These are phyloP conservation scores for Pyrus bretschneideri DNA, from an alignment of 306 rosid species.

Conservation along the genomic window DNA sequence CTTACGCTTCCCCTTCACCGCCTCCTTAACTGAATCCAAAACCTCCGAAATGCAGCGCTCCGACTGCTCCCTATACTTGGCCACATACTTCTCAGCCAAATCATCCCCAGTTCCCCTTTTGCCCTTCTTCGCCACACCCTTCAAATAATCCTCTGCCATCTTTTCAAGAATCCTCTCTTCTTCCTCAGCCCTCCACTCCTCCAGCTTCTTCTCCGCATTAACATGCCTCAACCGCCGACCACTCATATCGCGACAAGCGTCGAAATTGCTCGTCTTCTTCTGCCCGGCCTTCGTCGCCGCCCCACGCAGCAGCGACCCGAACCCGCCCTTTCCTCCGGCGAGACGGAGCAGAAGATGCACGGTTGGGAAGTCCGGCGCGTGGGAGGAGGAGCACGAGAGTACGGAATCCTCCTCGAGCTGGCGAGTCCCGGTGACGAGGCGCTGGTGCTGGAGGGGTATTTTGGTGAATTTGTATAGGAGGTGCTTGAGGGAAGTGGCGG, in stretches of 20 bases:
- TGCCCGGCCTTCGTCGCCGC: conserved; percentile 95
- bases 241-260: conserved; percentile 97
- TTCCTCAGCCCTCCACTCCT: conserved; percentile 85
- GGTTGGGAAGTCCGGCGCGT: conserved; percentile 42
- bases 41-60: conserved; percentile 74
- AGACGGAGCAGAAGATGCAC: conserved; percentile 61
- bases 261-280: conserved; percentile 94
- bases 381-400: conserved; percentile 36
- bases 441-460: conserved; percentile 64
- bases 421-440: conserved; percentile 57
- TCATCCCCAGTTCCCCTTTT: conserved; percentile 71
- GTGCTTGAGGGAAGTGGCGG: conserved; percentile 39
- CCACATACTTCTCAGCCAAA: conserved; percentile 72
- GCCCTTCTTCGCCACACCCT: conserved; percentile 72
- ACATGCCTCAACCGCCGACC: conserved; percentile 93
- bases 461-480: conserved; percentile 58
- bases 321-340: conserved; percentile 92
- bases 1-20: conserved; percentile 60
- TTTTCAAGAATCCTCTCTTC: conserved; percentile 69
- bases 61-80: conserved; percentile 65
- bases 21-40: conserved; percentile 62
- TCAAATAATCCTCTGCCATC: conserved; percentile 70
- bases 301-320: conserved; percentile 85
- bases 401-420: conserved; percentile 40
- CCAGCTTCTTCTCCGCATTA: conserved; percentile 85